phyloP scores from a whole-genome alignment of 495 filamentous ascomycete genomes.

The Penicillium cosmopolitanum region DNA sequence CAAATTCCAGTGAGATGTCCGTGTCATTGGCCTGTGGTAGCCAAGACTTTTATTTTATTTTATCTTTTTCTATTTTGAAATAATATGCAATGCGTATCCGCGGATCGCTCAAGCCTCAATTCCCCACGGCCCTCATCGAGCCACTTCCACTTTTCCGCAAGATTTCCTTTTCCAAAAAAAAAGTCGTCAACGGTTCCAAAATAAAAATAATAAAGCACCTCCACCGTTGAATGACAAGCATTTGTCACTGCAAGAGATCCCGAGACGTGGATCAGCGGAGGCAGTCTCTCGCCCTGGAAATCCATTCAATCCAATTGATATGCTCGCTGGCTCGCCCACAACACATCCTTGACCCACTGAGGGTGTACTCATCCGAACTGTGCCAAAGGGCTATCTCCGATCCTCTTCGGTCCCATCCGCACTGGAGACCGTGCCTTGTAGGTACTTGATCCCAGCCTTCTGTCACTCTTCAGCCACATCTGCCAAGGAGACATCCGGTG shows the following conservation, averaged over 20 bases:
- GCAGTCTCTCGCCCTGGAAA: not conserved
- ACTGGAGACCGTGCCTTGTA: conserved; percentile 3
- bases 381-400: conserved; percentile 1
- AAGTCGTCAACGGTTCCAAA: not conserved
- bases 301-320: not conserved
- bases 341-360: conserved; percentile 1
- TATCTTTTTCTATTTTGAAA: not conserved
- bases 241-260: conserved; percentile 4
- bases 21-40: not conserved
- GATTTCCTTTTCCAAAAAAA: not conserved
- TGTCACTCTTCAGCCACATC: conserved; percentile 7
- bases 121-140: conserved; percentile 4
- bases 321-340: not conserved
- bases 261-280: not conserved
- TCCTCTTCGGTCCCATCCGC: conserved; percentile 13
- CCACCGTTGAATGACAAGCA: conserved; percentile 6
- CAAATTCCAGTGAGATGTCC: conserved; percentile 4
- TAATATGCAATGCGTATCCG: conserved; percentile 1
- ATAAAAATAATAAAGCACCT: conserved; percentile 1
- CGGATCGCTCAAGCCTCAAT: conserved; percentile 1
- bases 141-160: not conserved
- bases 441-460: not conserved
- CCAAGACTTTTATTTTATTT: not conserved
- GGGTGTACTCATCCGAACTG: conserved; percentile 1
- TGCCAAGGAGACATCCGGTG: conserved; percentile 1